Conservation (phyloP, 148 eudicot genomes). For the Camellia granthamiana region DNA sequence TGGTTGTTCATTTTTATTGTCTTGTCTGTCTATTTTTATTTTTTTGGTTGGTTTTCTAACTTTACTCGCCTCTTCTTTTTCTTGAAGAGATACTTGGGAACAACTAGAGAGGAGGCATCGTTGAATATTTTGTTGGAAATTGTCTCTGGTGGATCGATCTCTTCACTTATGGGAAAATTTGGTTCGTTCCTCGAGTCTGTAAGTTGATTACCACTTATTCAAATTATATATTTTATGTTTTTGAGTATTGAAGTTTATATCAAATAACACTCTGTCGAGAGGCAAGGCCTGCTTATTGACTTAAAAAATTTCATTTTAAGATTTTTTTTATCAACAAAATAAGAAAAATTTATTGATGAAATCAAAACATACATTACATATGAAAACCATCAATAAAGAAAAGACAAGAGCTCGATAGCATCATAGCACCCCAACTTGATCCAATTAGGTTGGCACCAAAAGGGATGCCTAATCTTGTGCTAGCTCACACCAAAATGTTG, state of each 20-base stretch:
- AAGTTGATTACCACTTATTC: conserved; percentile 30
- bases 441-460: too few relatives aligned
- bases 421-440: too few relatives aligned
- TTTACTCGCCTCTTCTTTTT: conserved; percentile 1
- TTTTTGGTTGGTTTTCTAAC: conserved; percentile 15
- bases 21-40: not conserved
- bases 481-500: too few relatives aligned
- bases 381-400: too few relatives aligned
- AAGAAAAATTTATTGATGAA: too few relatives aligned
- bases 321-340: too few relatives aligned
- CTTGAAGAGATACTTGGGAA: conserved; percentile 83
- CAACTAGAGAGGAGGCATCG: conserved; percentile 85
- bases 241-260: not conserved
- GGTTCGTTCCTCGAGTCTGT: conserved; percentile 97
- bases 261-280: not conserved
- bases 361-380: too few relatives aligned
- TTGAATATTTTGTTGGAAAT: conserved; percentile 85
- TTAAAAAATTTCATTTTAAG: not conserved
- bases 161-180: conserved; percentile 88
- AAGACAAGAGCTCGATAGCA: too few relatives aligned
- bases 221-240: not conserved
- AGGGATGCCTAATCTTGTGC: too few relatives aligned
- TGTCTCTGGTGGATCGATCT: conserved; percentile 94
- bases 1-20: not conserved
- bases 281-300: not conserved